phyloP scores from a whole-genome alignment of 1,284 basidiomycete species.

The Coriolopsis trogii region DNA sequence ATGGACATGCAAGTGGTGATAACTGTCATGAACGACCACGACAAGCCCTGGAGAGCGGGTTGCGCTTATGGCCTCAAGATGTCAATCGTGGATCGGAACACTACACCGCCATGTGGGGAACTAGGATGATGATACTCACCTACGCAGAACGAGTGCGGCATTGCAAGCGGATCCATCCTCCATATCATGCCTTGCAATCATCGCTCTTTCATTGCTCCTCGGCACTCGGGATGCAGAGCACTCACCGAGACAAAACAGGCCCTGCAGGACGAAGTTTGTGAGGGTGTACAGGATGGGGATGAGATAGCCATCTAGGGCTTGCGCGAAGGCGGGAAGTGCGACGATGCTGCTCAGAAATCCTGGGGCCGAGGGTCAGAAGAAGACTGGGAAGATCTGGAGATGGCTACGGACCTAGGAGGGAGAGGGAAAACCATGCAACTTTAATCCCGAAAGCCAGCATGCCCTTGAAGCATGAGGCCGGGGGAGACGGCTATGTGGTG shows the following conservation, averaged over 20 bases:
- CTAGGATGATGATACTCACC: slow-evolving; percentile 37
- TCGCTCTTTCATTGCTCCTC: neutral
- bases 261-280: slow-evolving; percentile 51
- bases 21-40: slow-evolving; percentile 52
- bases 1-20: slow-evolving; percentile 53
- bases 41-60: slow-evolving; percentile 47
- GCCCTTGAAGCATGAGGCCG: slow-evolving; percentile 21
- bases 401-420: slow-evolving; percentile 31
- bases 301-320: slow-evolving; percentile 44
- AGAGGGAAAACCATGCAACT: slow-evolving; percentile 36
- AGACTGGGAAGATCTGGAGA: neutral
- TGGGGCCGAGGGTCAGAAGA: slow-evolving; percentile 23
- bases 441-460: slow-evolving; percentile 36
- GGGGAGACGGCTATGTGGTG: slow-evolving; percentile 14
- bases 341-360: slow-evolving; percentile 52
- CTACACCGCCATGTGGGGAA: neutral
- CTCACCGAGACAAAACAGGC: slow-evolving; percentile 47
- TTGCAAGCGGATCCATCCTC: slow-evolving; percentile 58
- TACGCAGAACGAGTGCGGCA: slow-evolving; percentile 60
- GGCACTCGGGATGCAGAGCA: neutral
- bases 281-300: slow-evolving; percentile 47
- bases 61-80: slow-evolving; percentile 42
- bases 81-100: neutral
- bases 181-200: slow-evolving; percentile 56
- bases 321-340: slow-evolving; percentile 46